These are phyloP conservation scores for Potentilla sterilis DNA, from an alignment of 306 rosid species.

Conservation along the genomic window DNA sequence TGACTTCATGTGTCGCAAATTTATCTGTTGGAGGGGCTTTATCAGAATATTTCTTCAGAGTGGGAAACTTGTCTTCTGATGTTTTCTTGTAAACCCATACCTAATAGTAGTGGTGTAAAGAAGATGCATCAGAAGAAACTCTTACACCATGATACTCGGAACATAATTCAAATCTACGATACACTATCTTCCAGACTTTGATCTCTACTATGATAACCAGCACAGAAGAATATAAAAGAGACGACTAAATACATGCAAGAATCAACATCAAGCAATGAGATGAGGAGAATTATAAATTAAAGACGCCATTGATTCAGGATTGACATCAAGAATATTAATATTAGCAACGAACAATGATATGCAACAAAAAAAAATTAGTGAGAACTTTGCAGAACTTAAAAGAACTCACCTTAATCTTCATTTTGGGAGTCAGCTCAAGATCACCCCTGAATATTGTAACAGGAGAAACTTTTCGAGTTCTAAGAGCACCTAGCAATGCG, in stretches of 20 bases:
- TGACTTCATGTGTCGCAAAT: constrained; percentile 80
- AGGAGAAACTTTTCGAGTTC: constrained; percentile 64
- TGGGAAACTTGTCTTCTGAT: constrained; percentile 82
- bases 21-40: constrained; percentile 75
- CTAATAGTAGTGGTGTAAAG: constrained; percentile 38
- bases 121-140: constrained; percentile 7
- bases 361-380: constrained; percentile 9
- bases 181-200: background rate
- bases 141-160: background rate
- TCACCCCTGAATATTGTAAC: constrained; percentile 79
- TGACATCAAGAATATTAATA: background rate
- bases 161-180: background rate
- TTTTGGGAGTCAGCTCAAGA: constrained; percentile 64
- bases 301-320: background rate
- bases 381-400: constrained; percentile 17
- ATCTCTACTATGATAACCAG: background rate
- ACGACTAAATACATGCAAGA: background rate
- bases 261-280: background rate
- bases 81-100: constrained; percentile 94
- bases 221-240: background rate
- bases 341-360: constrained; percentile 1
- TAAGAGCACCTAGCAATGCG: constrained; percentile 74
- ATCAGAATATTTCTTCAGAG: constrained; percentile 86
- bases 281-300: background rate
- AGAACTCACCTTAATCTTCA: constrained; percentile 74